Conservation (phyloP, 2,329 filamentous ascomycete genomes). For the Cercospora beticola region DNA sequence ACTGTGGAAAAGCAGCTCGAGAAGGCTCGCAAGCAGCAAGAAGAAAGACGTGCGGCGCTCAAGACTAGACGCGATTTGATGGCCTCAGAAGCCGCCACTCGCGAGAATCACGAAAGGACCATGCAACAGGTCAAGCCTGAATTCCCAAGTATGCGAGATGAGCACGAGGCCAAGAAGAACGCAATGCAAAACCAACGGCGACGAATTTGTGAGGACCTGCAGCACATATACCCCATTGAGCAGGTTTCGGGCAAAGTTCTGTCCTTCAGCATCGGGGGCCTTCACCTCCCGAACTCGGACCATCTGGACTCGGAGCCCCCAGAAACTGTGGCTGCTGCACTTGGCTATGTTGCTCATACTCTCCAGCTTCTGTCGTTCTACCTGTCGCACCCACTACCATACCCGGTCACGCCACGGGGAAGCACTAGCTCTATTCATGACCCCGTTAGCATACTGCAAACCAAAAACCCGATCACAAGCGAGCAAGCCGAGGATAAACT, state of each 20-base stretch:
- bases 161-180: constrained; percentile 52
- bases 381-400: constrained; percentile 74
- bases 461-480: constrained; percentile 23
- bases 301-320: constrained; percentile 68
- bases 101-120: constrained; percentile 42
- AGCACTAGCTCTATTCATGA: constrained; percentile 76
- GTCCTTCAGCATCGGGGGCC: constrained; percentile 77
- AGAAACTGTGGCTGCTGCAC: constrained; percentile 72
- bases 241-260: constrained; percentile 65
- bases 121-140: constrained; percentile 58
- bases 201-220: constrained; percentile 81
- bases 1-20: constrained; percentile 67
- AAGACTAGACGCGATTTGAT: constrained; percentile 67
- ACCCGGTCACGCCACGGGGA: constrained; percentile 69
- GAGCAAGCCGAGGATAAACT: constrained; percentile 28
- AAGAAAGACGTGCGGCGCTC: constrained; percentile 68
- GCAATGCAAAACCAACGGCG: constrained; percentile 81
- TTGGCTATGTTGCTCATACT: constrained; percentile 77
- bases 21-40: constrained; percentile 60
- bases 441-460: constrained; percentile 55
- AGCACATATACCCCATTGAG: constrained; percentile 76
- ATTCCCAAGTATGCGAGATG: constrained; percentile 40
- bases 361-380: constrained; percentile 78
- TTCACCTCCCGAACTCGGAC: constrained; percentile 75
- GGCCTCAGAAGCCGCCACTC: constrained; percentile 39